These are phyloP conservation scores for Penicillium waksmanii DNA, from an alignment of 495 filamentous ascomycete species.

Conservation along the genomic window DNA sequence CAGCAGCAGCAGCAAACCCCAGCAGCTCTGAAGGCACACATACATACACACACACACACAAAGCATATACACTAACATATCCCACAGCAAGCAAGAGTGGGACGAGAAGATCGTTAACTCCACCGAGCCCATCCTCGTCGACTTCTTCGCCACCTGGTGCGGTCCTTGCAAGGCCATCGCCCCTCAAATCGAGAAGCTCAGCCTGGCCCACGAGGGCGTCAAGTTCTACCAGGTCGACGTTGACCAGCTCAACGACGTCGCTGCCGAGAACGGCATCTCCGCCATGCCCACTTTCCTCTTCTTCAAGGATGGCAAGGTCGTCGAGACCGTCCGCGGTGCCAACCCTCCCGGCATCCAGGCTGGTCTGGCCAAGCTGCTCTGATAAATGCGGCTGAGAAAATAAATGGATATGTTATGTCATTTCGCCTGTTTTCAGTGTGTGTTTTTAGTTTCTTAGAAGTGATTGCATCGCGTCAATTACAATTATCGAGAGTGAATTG, in stretches of 20 bases:
- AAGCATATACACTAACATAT: slow-evolving; percentile 1
- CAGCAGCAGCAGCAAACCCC: slow-evolving; percentile 3
- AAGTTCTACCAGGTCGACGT: slow-evolving; percentile 94
- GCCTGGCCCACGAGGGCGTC: slow-evolving; percentile 55
- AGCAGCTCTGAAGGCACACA: background rate
- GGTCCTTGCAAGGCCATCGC: slow-evolving; percentile 92
- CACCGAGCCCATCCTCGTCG: slow-evolving; percentile 69
- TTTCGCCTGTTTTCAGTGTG: background rate
- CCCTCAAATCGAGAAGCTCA: slow-evolving; percentile 69
- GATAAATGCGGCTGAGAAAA: slow-evolving; percentile 14
- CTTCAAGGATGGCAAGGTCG: slow-evolving; percentile 76
- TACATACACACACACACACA: background rate
- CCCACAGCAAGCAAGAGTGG: slow-evolving; percentile 65
- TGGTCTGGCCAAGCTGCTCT: slow-evolving; percentile 44
- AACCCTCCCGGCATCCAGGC: slow-evolving; percentile 66
- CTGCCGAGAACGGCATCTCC: slow-evolving; percentile 78
- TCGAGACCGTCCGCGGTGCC: slow-evolving; percentile 78
- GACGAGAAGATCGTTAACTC: slow-evolving; percentile 37
- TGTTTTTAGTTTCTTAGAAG: background rate
- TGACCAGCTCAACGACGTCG: slow-evolving; percentile 76
- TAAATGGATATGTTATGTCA: slow-evolving; percentile 1
- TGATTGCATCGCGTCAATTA: background rate
- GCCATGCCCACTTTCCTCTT: slow-evolving; percentile 95
- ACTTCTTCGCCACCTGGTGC: slow-evolving; percentile 92
- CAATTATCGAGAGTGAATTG: background rate